These are phyloP conservation scores for Globisporangium radiosum DNA, from an alignment of 352 stramenopile genomes.

Conservation along the genomic window DNA sequence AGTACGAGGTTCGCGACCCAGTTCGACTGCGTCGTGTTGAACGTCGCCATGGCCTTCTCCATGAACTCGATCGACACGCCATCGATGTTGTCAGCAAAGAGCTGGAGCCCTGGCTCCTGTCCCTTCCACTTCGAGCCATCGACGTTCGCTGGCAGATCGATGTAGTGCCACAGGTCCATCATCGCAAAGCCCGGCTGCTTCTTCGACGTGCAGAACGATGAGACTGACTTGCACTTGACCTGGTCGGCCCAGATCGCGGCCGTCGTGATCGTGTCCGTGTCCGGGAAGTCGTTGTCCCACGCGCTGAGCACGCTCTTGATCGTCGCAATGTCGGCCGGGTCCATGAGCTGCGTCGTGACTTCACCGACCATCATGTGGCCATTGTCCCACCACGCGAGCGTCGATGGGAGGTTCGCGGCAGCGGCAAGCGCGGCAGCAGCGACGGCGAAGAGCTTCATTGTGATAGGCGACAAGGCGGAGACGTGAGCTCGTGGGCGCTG, in stretches of 20 bases:
- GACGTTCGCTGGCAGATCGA: slow-evolving; percentile 53
- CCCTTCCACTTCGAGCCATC: slow-evolving; percentile 33
- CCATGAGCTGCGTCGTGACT: slow-evolving; percentile 45
- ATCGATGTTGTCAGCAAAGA: slow-evolving; percentile 48
- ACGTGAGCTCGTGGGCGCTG: too few relatives aligned
- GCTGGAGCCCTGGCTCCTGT: slow-evolving; percentile 30
- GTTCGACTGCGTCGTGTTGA: slow-evolving; percentile 53
- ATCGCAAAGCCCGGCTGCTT: slow-evolving; percentile 31
- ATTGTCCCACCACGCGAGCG: slow-evolving; percentile 52
- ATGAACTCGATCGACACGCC: slow-evolving; percentile 39
- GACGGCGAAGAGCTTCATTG: slow-evolving; percentile 29
- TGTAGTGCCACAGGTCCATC: slow-evolving; percentile 67
- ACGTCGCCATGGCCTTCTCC: slow-evolving; percentile 36
- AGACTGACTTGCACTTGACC: slow-evolving; percentile 43
- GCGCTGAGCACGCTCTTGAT: slow-evolving; percentile 36
- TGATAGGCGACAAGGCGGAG: too few relatives aligned
- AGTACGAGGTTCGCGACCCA: slow-evolving; percentile 57
- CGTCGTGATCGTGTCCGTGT: slow-evolving; percentile 40
- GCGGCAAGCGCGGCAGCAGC: slow-evolving; percentile 5
- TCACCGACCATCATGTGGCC: slow-evolving; percentile 58
- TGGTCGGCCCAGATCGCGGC: slow-evolving; percentile 50
- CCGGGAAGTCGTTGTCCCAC: slow-evolving; percentile 53
- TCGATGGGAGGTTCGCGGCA: slow-evolving; percentile 15
- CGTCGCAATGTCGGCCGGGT: slow-evolving; percentile 28
- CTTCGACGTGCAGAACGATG: slow-evolving; percentile 28